Base-by-base conservation (phyloP, 805 yeast genomes). In the Candida fluviatilis region DNA sequence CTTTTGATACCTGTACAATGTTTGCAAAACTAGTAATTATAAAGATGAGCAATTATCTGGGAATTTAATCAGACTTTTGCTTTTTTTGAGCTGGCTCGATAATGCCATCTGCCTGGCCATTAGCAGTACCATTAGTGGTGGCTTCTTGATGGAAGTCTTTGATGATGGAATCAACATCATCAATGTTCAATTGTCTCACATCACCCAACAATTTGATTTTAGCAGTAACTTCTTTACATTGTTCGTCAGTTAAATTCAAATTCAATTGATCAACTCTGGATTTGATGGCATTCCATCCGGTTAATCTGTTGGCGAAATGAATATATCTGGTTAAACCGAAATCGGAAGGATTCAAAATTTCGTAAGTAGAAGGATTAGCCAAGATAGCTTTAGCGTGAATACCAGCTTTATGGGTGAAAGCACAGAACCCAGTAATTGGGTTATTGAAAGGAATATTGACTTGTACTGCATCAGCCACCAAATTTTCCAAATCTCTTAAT, bases 251-350 rank as follows among this genome's bases (percentile, higher is more conserved):
- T 54, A 76, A 62, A 48, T 73, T 61, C 60, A 76, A 64, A 52
- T 76, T 76, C 62, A 76, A 66, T 51, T 76, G 81, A 53, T 76
- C 81, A 37, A 76, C 80, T 60, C 82, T 68, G 26, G 78, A 67
- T 55, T 76, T 76, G 58, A 76, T 76, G 26, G 81, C 82, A 52
- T 75, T 76, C 82, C 82, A 76, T 25, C 82, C 82, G 11, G 82
- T 76, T 54, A 76, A 66, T 54, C 80, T 64, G 62, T 75, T 75
- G 45, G 81, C 81, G 49, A 76, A 76, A 54, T 76, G 80, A 44
- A 76, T 76, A 53, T 76, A 76, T 52, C 82, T 69, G n/a, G 79
- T 71, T 50, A 76, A 66, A 41, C 82, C 82, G 51, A 76, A 76
- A 57, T 76, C 82, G 17, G 67, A 58, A 23, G 82, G 82, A 48